Evolutionary conservation across 257 asterid genomes (phyloP).

Genomic region (Thymus quinquecostatus): DNA sequence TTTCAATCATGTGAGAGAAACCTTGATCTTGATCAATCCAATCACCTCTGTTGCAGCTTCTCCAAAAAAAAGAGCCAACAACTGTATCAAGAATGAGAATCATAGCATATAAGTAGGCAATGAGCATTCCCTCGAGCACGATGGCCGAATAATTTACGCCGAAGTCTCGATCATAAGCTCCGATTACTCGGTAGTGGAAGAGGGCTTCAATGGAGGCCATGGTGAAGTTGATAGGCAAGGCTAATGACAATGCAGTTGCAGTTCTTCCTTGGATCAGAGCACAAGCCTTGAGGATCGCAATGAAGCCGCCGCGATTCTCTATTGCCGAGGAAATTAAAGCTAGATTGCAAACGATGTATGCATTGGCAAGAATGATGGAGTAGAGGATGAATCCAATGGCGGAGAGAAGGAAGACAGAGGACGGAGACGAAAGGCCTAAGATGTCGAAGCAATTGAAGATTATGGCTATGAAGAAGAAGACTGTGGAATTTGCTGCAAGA

Average conservation of each 20-base stretch:
- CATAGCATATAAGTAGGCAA: conserved; percentile 57
- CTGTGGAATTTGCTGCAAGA: conserved; percentile 57
- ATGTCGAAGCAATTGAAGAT: conserved; percentile 44
- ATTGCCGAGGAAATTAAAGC: conserved; percentile 57
- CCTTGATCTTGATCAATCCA: conserved; percentile 29
- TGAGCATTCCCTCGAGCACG: conserved; percentile 53
- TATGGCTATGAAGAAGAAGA: conserved; percentile 45
- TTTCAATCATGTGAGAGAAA: conserved; percentile 28
- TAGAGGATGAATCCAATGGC: conserved; percentile 47
- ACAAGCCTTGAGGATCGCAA: conserved; percentile 50
- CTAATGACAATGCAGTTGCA: conserved; percentile 60
- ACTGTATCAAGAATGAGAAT: conserved; percentile 57
- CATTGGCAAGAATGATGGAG: conserved; percentile 58
- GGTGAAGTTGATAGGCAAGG: conserved; percentile 42
- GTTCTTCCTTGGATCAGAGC: conserved; percentile 51
- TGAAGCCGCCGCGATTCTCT: conserved; percentile 52
- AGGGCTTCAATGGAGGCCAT: conserved; percentile 63
- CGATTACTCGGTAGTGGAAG: conserved; percentile 59
- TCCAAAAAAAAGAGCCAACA: conserved; percentile 46
- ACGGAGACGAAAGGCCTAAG: conserved; percentile 39
- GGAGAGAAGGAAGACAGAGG: conserved; percentile 37
- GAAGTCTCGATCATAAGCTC: conserved; percentile 30
- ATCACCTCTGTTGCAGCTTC: conserved; percentile 42
- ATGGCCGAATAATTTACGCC: conserved; percentile 24
- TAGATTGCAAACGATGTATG: conserved; percentile 50